phyloP scores from a whole-genome alignment of 495 filamentous ascomycete genomes.

The Penicillium verhagenii region DNA sequence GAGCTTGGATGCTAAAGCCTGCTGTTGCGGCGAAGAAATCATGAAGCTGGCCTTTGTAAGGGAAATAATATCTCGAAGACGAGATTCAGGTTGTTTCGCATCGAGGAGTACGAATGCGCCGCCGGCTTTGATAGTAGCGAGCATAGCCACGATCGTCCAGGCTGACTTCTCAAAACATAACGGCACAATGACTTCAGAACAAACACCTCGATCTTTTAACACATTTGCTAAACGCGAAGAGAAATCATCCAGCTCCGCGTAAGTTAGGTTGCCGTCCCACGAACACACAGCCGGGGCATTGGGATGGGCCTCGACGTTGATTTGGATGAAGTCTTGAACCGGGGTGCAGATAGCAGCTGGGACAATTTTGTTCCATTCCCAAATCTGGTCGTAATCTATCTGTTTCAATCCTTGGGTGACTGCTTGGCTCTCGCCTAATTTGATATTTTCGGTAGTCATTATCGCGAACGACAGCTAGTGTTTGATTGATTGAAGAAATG shows the following conservation, averaged over 20 bases:
- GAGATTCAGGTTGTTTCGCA: neutral
- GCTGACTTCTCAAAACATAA: slow-evolving; percentile 1
- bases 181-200: too few relatives aligned
- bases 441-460: too few relatives aligned
- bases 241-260: neutral
- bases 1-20: too few relatives aligned
- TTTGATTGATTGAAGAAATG: too few relatives aligned
- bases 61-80: neutral
- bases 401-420: too few relatives aligned
- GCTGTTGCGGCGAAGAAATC: too few relatives aligned
- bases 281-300: neutral
- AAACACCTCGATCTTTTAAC: too few relatives aligned
- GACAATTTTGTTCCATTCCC: neutral
- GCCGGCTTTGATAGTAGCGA: slow-evolving; percentile 46
- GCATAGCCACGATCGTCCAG: slow-evolving; percentile 41
- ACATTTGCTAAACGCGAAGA: too few relatives aligned
- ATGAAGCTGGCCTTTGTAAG: too few relatives aligned
- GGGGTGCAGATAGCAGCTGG: slow-evolving; percentile 13
- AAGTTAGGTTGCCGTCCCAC: slow-evolving; percentile 1
- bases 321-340: slow-evolving; percentile 12
- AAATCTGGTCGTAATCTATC: neutral
- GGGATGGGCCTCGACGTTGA: neutral
- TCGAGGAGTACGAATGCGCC: slow-evolving; percentile 19
- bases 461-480: too few relatives aligned
- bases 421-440: too few relatives aligned